Evolutionary conservation across 2,329 filamentous ascomycete species (phyloP), one percentile per base, ranked within the genome.

Genomic region (Emmonsiellopsis sp.): DNA sequence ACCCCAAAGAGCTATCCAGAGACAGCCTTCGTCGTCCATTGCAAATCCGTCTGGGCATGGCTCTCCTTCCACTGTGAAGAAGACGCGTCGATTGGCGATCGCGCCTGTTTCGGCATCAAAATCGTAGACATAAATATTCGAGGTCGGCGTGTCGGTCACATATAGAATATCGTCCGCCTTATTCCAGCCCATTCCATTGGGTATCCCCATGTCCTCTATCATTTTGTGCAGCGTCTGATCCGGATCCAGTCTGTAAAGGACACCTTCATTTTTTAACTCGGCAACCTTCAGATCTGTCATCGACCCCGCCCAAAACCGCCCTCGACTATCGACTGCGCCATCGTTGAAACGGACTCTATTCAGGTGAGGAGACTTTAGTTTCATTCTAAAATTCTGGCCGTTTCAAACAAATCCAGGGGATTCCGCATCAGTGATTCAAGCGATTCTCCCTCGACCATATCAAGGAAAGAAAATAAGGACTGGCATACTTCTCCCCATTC

Each of bases 1-100:
- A 52, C 89, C 89, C 65, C 89, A 93, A n/a, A 93, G 77, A 7
- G 89, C 87, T 57, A 87, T 84, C 91, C 92, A 96, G 63, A 95
- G 78, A 72, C 86, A 85, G n/a, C 89, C 90, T 52, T 94, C 82
- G 43, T 79, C 80, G 65, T 96, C 91, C 63, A 94, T 80, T 57
- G 85, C 84, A 71, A 92, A 91, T 2, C 91, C 91, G 69, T 96
- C 91, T 1, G 89, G 89, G 57, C 80, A 76, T 5, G 73, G 75
- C 10, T 82, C 81, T 47, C 78, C 68, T 1, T 80, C 80, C 65
- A 90, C 82, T 54, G 79, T 74, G 73, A 90, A 92, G 71, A 90
- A 89, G 38, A 85, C 74, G 53, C 86, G 82, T 63, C 82, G 79
- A 69, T 87, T 85, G 54, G 78, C 79, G 51, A 89, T 76, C n/a